Conservation (phyloP, 2,329 filamentous ascomycete genomes). For the Cladophialophora yegresii region DNA sequence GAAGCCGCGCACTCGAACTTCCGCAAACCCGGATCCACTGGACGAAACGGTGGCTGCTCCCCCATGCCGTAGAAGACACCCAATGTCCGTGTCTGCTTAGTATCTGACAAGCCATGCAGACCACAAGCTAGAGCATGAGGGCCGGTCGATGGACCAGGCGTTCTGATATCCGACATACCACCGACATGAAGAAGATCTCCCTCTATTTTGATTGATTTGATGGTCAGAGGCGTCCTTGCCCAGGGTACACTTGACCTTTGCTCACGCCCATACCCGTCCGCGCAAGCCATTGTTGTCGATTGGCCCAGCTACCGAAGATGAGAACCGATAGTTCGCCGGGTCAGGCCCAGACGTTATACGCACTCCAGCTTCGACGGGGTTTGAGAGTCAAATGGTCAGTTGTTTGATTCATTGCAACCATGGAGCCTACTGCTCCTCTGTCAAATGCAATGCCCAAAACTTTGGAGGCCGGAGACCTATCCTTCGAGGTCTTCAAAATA, state of each 20-base stretch:
- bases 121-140: background rate
- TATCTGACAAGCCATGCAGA: background rate
- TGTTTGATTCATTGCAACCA: background rate
- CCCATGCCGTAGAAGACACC: too few species aligned
- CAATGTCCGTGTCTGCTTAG: too few species aligned
- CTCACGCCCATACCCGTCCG: background rate
- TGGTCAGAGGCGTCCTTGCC: background rate
- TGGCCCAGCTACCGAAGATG: background rate
- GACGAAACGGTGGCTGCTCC: too few species aligned
- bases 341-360: background rate
- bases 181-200: background rate
- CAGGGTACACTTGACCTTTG: background rate
- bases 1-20: too few species aligned
- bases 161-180: background rate
- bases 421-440: background rate
- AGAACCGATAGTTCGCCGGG: background rate
- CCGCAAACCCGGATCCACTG: too few species aligned
- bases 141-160: background rate
- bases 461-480: background rate
- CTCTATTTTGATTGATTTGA: background rate
- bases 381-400: background rate
- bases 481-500: background rate
- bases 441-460: background rate
- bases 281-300: background rate
- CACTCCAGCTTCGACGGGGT: background rate